These are phyloP conservation scores for Gryganskiella cystojenkinii DNA, from an alignment of 192 early-diverging fungal genomes.

Conservation along the genomic window DNA sequence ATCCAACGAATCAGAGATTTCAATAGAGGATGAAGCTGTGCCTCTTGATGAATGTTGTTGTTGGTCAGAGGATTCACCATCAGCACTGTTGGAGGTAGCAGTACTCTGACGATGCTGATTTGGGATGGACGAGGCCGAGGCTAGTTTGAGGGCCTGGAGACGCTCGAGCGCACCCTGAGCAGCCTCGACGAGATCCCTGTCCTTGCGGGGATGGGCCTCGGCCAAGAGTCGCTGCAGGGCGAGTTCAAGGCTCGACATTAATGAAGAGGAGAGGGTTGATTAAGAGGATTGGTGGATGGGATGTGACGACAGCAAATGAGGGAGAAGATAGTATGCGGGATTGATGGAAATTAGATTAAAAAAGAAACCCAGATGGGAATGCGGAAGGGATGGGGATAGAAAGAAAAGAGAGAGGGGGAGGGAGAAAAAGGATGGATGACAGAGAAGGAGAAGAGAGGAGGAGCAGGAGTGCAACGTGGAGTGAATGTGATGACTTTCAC, in stretches of 20 bases:
- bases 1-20: constrained; percentile 41
- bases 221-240: constrained; percentile 57
- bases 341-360: too few species aligned
- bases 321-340: background rate
- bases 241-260: constrained; percentile 59
- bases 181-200: constrained; percentile 50
- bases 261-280: background rate
- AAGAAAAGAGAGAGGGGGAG: background rate
- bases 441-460: background rate
- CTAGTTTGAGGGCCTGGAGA: constrained; percentile 47
- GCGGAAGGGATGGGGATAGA: background rate
- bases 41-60: constrained; percentile 21
- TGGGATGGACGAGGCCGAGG: constrained; percentile 34
- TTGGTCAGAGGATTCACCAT: constrained; percentile 9
- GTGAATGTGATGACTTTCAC: background rate
- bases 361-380: background rate
- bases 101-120: constrained; percentile 17
- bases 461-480: constrained; percentile 1
- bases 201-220: constrained; percentile 55
- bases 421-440: background rate
- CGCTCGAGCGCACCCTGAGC: constrained; percentile 48
- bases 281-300: background rate
- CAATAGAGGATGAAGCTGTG: constrained; percentile 43
- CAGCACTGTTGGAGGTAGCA: background rate
- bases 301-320: background rate